Evolutionary conservation across 192 early-diverging fungal species (phyloP).

Genomic region (Spizellomyces punctatus): DNA sequence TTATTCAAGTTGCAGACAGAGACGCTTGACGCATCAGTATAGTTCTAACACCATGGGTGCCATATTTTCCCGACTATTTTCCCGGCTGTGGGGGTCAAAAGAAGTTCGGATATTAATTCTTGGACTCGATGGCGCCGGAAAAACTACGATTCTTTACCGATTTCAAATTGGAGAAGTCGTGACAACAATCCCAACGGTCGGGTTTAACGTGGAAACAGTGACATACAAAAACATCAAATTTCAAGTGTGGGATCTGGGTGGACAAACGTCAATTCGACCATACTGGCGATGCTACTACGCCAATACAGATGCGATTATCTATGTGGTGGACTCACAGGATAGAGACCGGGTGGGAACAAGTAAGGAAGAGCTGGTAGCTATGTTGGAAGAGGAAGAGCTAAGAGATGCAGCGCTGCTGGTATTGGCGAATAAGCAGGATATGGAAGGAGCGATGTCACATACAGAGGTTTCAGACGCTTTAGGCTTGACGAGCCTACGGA

Average conservation of each 20-base stretch:
- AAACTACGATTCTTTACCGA: constrained; percentile 96
- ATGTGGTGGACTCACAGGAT: constrained; percentile 94
- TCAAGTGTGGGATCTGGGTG: constrained; percentile 97
- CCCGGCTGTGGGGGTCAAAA: constrained; percentile 87
- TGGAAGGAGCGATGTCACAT: constrained; percentile 87
- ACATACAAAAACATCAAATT: constrained; percentile 98
- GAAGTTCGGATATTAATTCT: constrained; percentile 97
- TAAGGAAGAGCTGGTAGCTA: constrained; percentile 87
- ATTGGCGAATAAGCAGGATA: constrained; percentile 99
- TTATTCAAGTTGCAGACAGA: too few relatives aligned
- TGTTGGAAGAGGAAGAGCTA: constrained; percentile 96
- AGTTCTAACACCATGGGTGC: constrained; percentile 56
- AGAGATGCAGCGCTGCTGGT: constrained; percentile 86
- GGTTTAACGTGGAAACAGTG: constrained; percentile 87
- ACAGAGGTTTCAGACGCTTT: constrained; percentile 87
- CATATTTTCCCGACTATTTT: constrained; percentile 73
- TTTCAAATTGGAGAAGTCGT: constrained; percentile 96
- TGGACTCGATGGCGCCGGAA: constrained; percentile 94
- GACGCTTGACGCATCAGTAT: too few relatives aligned
- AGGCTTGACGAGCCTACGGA: constrained; percentile 81
- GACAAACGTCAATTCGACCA: constrained; percentile 87
- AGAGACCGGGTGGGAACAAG: constrained; percentile 84
- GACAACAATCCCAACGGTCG: constrained; percentile 93
- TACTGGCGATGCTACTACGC: constrained; percentile 99
- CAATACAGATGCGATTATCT: constrained; percentile 98